Evolutionary conservation across 2,329 filamentous ascomycete species (phyloP), one percentile per base, ranked within the genome.

Genomic region (Alternaria infectoria): DNA sequence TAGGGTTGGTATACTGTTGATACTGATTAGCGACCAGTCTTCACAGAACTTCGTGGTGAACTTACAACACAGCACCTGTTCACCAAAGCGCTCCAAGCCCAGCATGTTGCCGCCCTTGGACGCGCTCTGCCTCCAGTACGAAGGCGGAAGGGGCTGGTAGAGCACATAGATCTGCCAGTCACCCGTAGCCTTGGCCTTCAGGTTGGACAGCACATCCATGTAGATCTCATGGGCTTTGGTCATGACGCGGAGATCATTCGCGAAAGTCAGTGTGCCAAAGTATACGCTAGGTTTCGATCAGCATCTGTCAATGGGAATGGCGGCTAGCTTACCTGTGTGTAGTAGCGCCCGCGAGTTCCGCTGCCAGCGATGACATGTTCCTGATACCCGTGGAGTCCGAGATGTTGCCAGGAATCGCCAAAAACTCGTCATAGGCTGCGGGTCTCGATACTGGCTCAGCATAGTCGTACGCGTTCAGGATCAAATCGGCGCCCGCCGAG

Each of bases 21-120:
- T 0, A 40, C 36, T 40, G 1, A 21, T 40, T 17, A 56, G 32
- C 17, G 19, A 59, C 13, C 58, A 23, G 52, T 40, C 10, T 21
- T 8, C 1, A 13, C 3, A 3, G 13, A 4, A 5, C 1, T 25
- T 8, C 23, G 6, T 25, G 23, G 1, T 8, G 6, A 12, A 66
- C 71, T 70, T 55, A 73, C 72, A 26, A 47, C 71, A 71, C 23
- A 70, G 28, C 4, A 68, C 57, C 43, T 67, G 63, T 1, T 60
- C 60, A 13, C 61, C 57, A 46, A 73, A 73, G 3, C 69, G 69
- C 28, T 73, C 71, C 11, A 84, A 69, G 5, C 79, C 79, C 30
- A 83, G 72, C 51, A 83, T 76, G 64, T 81, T 82, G 44, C 80
- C 81, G 57, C 82, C 80, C 54, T 74, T 78, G 32, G 74, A 73